Evolutionary conservation across 83 land plant species (phyloP).

Genomic region (Picea engelmannii): DNA sequence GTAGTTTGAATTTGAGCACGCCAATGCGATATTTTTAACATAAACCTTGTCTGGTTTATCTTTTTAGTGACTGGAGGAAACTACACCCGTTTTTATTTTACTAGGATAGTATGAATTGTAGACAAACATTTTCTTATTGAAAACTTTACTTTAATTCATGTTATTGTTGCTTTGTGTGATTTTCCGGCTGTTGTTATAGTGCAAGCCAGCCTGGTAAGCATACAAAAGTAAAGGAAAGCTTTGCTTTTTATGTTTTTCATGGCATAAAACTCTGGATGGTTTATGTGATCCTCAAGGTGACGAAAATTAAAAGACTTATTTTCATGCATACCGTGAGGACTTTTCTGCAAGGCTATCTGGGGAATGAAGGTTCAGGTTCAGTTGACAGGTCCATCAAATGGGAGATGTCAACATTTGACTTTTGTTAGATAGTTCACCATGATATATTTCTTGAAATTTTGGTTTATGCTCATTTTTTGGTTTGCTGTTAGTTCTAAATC

Average conservation of each 20-base stretch:
- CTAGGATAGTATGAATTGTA: not conserved
- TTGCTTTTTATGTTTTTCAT: not conserved
- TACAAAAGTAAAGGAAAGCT: not conserved
- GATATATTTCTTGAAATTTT: too few species aligned
- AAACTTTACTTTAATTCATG: not conserved
- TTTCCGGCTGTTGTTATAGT: not conserved
- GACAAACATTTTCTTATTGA: not conserved
- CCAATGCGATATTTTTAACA: not conserved
- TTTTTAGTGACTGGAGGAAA: not conserved
- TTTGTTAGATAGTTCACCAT: too few species aligned
- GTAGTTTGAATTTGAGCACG: not conserved
- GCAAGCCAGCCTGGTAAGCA: not conserved
- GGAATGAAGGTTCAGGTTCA: conserved; percentile 11
- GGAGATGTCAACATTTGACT: too few species aligned
- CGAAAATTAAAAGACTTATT: not conserved
- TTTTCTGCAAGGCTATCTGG: not conserved
- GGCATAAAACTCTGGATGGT: conserved; percentile 3
- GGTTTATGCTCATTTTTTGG: too few species aligned
- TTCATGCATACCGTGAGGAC: not conserved
- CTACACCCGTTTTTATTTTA: not conserved
- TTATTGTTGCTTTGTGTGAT: not conserved
- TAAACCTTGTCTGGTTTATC: too few species aligned
- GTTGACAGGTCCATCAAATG: too few species aligned
- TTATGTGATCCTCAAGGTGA: not conserved
- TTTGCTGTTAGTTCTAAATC: too few species aligned